Evolutionary conservation across 2,329 filamentous ascomycete species (phyloP).

Genomic region (Tolypocladium endophyticum): DNA sequence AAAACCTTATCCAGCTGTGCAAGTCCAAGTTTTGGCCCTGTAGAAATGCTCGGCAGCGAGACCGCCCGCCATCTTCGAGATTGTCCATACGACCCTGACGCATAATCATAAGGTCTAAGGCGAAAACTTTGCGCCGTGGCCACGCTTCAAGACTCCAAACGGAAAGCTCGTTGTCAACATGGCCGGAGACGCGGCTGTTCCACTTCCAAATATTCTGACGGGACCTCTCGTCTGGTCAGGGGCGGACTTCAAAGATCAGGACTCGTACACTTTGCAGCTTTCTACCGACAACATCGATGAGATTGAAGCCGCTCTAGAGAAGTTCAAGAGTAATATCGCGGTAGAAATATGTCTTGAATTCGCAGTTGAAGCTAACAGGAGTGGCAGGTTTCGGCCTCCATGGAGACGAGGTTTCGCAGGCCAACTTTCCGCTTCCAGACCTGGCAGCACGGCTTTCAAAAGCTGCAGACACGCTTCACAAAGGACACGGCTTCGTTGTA

Average conservation of each 20-base stretch:
- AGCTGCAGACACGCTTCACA: constrained; percentile 25
- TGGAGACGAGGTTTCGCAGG: constrained; percentile 22
- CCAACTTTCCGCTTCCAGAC: constrained; percentile 30
- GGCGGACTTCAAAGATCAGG: constrained; percentile 2
- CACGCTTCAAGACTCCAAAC: not conserved
- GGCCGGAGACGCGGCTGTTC: not conserved
- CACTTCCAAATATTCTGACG: not conserved
- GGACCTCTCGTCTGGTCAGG: constrained; percentile 9
- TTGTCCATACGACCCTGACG: not conserved
- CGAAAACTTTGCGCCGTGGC: not conserved
- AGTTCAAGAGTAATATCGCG: constrained; percentile 11
- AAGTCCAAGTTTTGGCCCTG: too few species aligned
- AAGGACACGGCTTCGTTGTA: constrained; percentile 39
- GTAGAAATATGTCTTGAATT: not conserved
- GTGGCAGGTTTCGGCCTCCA: constrained; percentile 19
- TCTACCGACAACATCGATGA: constrained; percentile 9
- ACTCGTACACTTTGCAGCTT: constrained; percentile 10
- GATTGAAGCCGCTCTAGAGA: constrained; percentile 11
- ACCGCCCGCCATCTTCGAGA: not conserved
- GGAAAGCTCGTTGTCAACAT: not conserved
- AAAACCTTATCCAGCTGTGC: not conserved
- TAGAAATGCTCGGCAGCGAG: not conserved
- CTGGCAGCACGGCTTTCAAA: constrained; percentile 22
- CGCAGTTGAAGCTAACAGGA: not conserved
- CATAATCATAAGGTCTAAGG: not conserved